Conservation (phyloP, 257 asterid genomes). For the Mentha longifolia region DNA sequence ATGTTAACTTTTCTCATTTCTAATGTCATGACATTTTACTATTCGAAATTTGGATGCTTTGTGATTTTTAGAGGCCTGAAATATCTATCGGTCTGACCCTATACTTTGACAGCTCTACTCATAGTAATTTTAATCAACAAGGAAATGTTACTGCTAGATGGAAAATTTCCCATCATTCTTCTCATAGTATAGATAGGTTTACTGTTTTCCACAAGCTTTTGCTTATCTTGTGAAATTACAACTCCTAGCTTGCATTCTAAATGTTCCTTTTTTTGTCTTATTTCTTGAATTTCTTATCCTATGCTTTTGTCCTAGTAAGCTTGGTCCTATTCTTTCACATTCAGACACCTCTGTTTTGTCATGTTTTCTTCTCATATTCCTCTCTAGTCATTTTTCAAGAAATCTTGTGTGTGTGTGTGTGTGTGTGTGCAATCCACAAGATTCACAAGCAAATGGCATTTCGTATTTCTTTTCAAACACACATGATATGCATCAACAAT, state of each 20-base stretch:
- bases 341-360: conserved; percentile 13
- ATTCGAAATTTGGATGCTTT: too few species aligned
- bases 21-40: too few species aligned
- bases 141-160: not conserved
- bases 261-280: not conserved
- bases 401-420: not conserved
- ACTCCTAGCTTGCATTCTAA: not conserved
- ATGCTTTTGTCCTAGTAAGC: conserved; percentile 14
- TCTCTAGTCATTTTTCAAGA: not conserved
- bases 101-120: too few species aligned
- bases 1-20: too few species aligned
- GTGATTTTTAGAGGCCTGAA: too few species aligned
- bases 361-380: not conserved
- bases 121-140: not conserved
- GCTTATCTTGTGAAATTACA: not conserved
- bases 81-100: too few species aligned
- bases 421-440: not conserved
- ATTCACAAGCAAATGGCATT: not conserved
- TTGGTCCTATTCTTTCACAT: conserved; percentile 20
- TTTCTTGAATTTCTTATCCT: conserved; percentile 26
- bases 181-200: not conserved
- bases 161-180: not conserved
- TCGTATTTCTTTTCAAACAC: not conserved
- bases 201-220: not conserved
- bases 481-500: not conserved